Percentiles rank a stretch among this genome's conserved stretches.
Conservation (phyloP, 176 grass and related monocot species). For the Stipa capillata region DNA sequence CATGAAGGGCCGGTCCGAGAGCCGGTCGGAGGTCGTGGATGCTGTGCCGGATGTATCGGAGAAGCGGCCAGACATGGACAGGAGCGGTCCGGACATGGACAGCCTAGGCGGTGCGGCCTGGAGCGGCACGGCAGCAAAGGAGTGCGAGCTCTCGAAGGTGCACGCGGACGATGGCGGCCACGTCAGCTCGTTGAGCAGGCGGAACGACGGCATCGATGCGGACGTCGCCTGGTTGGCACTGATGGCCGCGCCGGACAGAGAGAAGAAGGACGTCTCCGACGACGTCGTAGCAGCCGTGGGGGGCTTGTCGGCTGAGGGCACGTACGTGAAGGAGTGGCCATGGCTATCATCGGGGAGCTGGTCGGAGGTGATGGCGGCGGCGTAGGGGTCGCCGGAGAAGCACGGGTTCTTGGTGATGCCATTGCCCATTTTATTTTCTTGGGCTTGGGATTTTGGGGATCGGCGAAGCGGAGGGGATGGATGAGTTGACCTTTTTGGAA, state of each 20-base stretch:
- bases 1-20: too few species aligned
- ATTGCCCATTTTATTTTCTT: slow-evolving; percentile 66
- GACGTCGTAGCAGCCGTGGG: neutral
- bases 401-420: slow-evolving; percentile 49
- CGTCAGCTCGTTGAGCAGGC: slow-evolving; percentile 15
- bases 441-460: slow-evolving; percentile 35
- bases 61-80: slow-evolving; percentile 32
- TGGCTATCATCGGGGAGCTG: slow-evolving; percentile 40
- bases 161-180: slow-evolving; percentile 24
- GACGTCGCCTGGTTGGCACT: slow-evolving; percentile 70
- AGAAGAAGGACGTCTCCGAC: slow-evolving; percentile 31
- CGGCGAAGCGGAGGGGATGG: slow-evolving; percentile 12
- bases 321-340: slow-evolving; percentile 79
- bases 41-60: slow-evolving; percentile 18
- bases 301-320: slow-evolving; percentile 6
- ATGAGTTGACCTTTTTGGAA: slow-evolving; percentile 34
- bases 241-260: slow-evolving; percentile 70
- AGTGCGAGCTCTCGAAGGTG: slow-evolving; percentile 76
- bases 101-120: slow-evolving; percentile 28
- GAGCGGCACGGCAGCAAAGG: slow-evolving; percentile 57
- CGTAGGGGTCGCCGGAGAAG: slow-evolving; percentile 47
- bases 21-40: slow-evolving; percentile 19
- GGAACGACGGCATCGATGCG: slow-evolving; percentile 34
- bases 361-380: slow-evolving; percentile 23
- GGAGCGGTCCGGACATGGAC: slow-evolving; percentile 27